A percentile compares a stretch with the other conserved stretches of the same genome.
These are phyloP conservation scores for Barnettozyma salicaria DNA, from an alignment of 805 yeast species.

Conservation along the genomic window DNA sequence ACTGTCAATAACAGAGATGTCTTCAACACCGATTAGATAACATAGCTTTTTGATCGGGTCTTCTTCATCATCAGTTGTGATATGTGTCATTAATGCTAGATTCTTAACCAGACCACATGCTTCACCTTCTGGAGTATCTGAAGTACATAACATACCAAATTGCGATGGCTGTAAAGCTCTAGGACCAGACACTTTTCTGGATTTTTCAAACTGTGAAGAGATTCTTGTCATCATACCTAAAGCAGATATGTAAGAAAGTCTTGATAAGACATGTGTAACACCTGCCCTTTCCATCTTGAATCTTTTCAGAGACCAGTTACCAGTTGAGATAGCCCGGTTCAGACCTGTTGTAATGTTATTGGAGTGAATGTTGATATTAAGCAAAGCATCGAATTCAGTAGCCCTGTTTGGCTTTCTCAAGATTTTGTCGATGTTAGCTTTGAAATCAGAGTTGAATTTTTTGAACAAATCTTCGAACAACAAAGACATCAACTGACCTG, in stretches of 20 bases:
- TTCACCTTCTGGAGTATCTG: constrained; percentile 99
- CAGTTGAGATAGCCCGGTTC: constrained; percentile 95
- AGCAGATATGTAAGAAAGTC: constrained; percentile 90
- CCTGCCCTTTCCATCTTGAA: constrained; percentile 99
- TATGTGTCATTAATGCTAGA: constrained; percentile 96
- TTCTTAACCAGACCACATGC: constrained; percentile 98
- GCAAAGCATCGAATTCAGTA: constrained; percentile 87
- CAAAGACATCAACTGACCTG: constrained; percentile 94
- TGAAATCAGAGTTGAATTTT: constrained; percentile 91
- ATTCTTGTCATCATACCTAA: constrained; percentile 99
- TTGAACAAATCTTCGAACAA: constrained; percentile 95
- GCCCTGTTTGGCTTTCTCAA: constrained; percentile 92
- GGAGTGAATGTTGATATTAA: constrained; percentile 85
- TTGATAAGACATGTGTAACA: constrained; percentile 91
- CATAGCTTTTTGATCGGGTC: constrained; percentile 77
- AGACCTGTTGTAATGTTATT: constrained; percentile 91
- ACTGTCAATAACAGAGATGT: constrained; percentile 73
- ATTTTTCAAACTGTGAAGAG: constrained; percentile 97
- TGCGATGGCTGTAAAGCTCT: constrained; percentile 98
- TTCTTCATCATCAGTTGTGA: constrained; percentile 97
- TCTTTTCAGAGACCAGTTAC: constrained; percentile 97
- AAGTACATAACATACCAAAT: constrained; percentile 97
- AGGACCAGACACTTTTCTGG: constrained; percentile 97
- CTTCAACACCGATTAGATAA: constrained; percentile 82
- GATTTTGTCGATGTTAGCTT: constrained; percentile 89